Evolutionary conservation across 495 filamentous ascomycete species (phyloP).

Genomic region (Tuber magnatum): DNA sequence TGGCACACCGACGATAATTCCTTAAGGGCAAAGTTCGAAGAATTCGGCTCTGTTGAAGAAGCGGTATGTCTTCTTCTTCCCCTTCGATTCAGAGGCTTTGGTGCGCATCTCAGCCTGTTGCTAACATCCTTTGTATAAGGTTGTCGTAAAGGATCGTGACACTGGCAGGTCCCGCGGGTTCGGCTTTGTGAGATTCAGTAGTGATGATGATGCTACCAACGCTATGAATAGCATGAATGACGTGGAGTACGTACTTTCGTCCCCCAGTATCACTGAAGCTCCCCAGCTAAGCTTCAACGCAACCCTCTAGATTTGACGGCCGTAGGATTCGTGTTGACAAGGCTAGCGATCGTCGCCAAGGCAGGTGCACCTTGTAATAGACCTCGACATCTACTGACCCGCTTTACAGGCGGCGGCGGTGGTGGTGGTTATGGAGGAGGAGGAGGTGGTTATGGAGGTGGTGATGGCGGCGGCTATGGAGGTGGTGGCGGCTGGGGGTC

Average conservation of each 20-base stretch:
- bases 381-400: not conserved
- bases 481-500: slow-evolving; percentile 6
- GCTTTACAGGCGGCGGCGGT: slow-evolving; percentile 8
- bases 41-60: slow-evolving; percentile 84
- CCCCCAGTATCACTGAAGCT: slow-evolving; percentile 8
- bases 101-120: slow-evolving; percentile 1
- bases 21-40: slow-evolving; percentile 76
- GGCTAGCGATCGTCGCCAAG: slow-evolving; percentile 60
- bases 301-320: slow-evolving; percentile 72
- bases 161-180: slow-evolving; percentile 94
- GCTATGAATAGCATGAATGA: slow-evolving; percentile 88
- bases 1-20: slow-evolving; percentile 92
- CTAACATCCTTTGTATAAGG: slow-evolving; percentile 48
- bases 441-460: not conserved
- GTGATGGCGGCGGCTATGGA: slow-evolving; percentile 8
- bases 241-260: slow-evolving; percentile 61
- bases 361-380: slow-evolving; percentile 1
- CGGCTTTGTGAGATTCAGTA: slow-evolving; percentile 84
- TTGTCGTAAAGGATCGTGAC: slow-evolving; percentile 96
- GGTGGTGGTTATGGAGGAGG: slow-evolving; percentile 16
- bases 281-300: not conserved
- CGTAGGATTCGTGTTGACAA: slow-evolving; percentile 93
- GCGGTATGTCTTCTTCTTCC: slow-evolving; percentile 56
- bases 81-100: not conserved
- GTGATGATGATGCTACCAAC: slow-evolving; percentile 71